Evolutionary conservation across 306 rosid genomes (phyloP).

Genomic region (Arachis hypogaea): DNA sequence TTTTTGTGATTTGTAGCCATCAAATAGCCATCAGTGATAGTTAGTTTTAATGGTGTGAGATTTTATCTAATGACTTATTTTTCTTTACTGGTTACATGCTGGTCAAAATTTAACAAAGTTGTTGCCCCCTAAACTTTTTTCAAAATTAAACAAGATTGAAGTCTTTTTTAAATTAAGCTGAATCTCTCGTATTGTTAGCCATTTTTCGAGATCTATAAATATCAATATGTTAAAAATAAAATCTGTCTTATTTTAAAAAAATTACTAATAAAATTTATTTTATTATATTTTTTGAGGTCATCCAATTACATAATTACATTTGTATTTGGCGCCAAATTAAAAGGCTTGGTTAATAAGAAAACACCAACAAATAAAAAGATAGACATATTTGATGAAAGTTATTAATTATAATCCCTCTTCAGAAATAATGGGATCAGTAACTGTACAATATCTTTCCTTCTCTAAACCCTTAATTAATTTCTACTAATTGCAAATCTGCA

Average conservation of each 20-base stretch:
- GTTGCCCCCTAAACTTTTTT: too few species aligned
- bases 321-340: conserved; percentile 8
- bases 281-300: too few species aligned
- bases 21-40: too few species aligned
- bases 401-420: background rate
- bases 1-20: too few species aligned
- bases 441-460: conserved; percentile 25
- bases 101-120: too few species aligned
- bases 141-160: background rate
- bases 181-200: background rate
- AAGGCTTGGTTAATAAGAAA: background rate
- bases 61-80: too few species aligned
- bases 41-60: too few species aligned
- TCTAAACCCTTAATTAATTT: background rate
- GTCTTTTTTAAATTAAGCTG: background rate
- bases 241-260: too few species aligned
- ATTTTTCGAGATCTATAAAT: background rate
- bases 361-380: background rate
- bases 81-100: too few species aligned
- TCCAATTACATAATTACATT: background rate
- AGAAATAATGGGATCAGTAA: background rate
- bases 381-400: too few species aligned
- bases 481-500: background rate
- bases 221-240: too few species aligned
- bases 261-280: too few species aligned